These are phyloP conservation scores for Quercus robur DNA, from an alignment of 306 rosid genomes.

Conservation along the genomic window DNA sequence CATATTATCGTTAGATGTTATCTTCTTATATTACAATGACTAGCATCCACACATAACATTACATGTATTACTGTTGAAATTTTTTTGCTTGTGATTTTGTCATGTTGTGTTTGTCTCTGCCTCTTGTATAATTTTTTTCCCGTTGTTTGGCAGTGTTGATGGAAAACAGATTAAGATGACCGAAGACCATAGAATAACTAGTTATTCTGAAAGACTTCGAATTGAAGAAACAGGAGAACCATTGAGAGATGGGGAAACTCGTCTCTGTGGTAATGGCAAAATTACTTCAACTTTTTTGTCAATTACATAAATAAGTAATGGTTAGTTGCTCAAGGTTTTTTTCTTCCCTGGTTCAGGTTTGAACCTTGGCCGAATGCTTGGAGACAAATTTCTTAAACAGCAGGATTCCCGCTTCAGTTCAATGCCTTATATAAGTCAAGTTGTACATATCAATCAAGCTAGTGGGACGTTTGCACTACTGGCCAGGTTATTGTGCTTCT, in stretches of 20 bases:
- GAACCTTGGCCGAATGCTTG: slow-evolving; percentile 96
- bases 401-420: slow-evolving; percentile 94
- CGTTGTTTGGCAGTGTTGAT: slow-evolving; percentile 51
- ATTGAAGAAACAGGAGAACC: slow-evolving; percentile 80
- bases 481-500: slow-evolving; percentile 72
- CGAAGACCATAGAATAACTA: slow-evolving; percentile 79
- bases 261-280: slow-evolving; percentile 64
- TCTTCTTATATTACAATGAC: background rate
- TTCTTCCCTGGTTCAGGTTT: slow-evolving; percentile 57
- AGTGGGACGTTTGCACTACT: slow-evolving; percentile 67
- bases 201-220: slow-evolving; percentile 68
- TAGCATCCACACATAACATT: background rate
- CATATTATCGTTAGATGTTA: background rate
- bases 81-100: background rate
- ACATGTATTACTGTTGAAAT: too few relatives aligned
- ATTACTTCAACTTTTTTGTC: background rate
- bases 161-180: slow-evolving; percentile 80
- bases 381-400: slow-evolving; percentile 95
- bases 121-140: background rate
- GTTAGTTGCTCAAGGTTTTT: slow-evolving; percentile 23
- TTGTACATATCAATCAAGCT: slow-evolving; percentile 51
- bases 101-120: background rate
- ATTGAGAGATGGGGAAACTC: slow-evolving; percentile 84
- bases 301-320: slow-evolving; percentile 3
- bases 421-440: slow-evolving; percentile 80